These are phyloP conservation scores for Pythium brachiatum DNA, from an alignment of 352 stramenopile species.

Conservation along the genomic window DNA sequence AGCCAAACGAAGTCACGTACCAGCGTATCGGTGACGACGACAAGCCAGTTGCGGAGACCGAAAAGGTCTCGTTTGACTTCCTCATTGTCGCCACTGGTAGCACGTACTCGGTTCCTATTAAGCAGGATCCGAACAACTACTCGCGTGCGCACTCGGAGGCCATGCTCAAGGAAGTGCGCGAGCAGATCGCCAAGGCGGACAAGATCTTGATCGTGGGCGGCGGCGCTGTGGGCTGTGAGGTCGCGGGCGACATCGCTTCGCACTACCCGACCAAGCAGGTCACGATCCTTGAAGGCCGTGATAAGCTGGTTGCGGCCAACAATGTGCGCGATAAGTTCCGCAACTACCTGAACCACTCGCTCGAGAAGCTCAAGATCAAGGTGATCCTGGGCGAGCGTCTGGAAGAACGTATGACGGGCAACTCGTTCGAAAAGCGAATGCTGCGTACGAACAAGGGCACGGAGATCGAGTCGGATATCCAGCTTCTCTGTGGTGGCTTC, in stretches of 20 bases:
- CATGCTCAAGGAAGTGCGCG: conserved; percentile 31
- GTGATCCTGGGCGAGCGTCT: conserved; percentile 58
- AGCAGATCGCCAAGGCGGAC: conserved; percentile 36
- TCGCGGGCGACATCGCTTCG: conserved; percentile 55
- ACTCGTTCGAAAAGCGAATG: conserved; percentile 37
- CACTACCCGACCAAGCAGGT: conserved; percentile 58
- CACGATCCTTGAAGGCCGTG: conserved; percentile 44
- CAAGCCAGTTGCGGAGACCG: conserved; percentile 5
- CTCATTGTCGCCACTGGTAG: conserved; percentile 32
- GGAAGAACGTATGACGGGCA: conserved; percentile 32
- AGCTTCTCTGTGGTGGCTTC: conserved; percentile 48
- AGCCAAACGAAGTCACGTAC: conserved; percentile 20
- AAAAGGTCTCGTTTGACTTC: conserved; percentile 29
- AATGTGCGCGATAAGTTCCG: conserved; percentile 53
- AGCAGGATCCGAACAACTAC: conserved; percentile 3
- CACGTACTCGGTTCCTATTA: conserved; percentile 31
- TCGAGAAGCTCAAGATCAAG: conserved; percentile 44
- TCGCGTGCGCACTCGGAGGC: conserved; percentile 22
- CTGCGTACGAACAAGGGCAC: conserved; percentile 51
- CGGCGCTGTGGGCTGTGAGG: conserved; percentile 52
- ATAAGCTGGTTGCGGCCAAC: conserved; percentile 34
- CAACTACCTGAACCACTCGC: conserved; percentile 25
- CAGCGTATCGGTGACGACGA: conserved; percentile 23
- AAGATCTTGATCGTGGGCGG: conserved; percentile 54
- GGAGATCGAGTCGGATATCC: conserved; percentile 52